These are phyloP conservation scores for Phytophthora multivora DNA, from an alignment of 352 stramenopile species.

Conservation along the genomic window DNA sequence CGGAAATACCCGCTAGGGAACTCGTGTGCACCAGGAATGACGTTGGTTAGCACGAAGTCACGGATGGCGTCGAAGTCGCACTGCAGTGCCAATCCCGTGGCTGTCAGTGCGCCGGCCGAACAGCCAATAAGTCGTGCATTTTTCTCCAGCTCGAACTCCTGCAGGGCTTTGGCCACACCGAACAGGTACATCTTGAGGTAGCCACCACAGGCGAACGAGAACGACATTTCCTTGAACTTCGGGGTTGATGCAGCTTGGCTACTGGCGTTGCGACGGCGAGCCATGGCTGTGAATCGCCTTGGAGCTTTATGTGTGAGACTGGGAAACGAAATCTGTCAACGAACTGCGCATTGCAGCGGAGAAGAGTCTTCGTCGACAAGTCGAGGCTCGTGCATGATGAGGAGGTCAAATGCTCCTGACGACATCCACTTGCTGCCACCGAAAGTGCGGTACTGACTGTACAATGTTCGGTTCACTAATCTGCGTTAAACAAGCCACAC, in stretches of 20 bases:
- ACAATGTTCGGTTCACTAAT: not conserved
- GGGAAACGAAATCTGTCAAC: conserved; percentile 17
- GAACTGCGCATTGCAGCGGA: conserved; percentile 4
- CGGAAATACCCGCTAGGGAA: conserved; percentile 55
- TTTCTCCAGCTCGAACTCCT: conserved; percentile 70
- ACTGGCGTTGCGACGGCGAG: not conserved
- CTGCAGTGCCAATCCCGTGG: conserved; percentile 67
- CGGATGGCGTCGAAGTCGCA: conserved; percentile 80
- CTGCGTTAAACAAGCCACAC: not conserved
- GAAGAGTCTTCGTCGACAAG: conserved; percentile 17
- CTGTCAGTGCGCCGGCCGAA: conserved; percentile 74
- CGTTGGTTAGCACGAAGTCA: conserved; percentile 55
- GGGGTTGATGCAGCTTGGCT: not conserved
- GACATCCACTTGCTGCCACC: conserved; percentile 15
- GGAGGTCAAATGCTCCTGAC: not conserved
- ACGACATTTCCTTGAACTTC: conserved; percentile 40
- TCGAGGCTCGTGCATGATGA: conserved; percentile 5
- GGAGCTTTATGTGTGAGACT: not conserved
- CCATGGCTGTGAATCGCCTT: conserved; percentile 4
- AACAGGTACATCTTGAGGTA: conserved; percentile 92
- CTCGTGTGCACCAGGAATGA: conserved; percentile 60
- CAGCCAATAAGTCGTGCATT: conserved; percentile 75
- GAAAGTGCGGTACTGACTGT: conserved; percentile 3
- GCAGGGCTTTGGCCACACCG: conserved; percentile 84
- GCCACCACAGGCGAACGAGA: conserved; percentile 82